phyloP scores from a whole-genome alignment of 169 alveolate genomes.

The Babesia bigemina region DNA sequence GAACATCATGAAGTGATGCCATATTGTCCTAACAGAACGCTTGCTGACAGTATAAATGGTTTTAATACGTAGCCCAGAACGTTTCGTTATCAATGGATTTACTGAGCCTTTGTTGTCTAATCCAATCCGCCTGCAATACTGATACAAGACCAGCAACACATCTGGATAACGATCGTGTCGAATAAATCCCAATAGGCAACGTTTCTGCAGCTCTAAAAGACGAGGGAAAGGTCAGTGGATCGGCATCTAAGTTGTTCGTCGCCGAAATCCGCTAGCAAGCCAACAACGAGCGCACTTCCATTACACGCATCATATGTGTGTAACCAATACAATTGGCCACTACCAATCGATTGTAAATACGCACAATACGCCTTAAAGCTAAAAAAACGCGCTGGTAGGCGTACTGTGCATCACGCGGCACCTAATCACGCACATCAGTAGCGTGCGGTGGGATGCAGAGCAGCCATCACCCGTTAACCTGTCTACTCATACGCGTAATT shows the following conservation, averaged over 20 bases:
- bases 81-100: too few species aligned
- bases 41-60: too few species aligned
- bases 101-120: too few species aligned
- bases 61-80: too few species aligned
- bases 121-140: too few species aligned
- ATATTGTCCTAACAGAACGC: not conserved
- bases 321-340: conserved; percentile 14
- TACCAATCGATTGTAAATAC: not conserved
- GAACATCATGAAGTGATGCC: conserved; percentile 25
- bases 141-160: too few species aligned
- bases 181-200: too few species aligned
- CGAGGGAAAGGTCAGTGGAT: too few species aligned
- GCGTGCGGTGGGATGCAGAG: conserved; percentile 34
- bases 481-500: not conserved
- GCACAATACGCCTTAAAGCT: not conserved
- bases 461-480: not conserved
- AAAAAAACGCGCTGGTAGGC: not conserved
- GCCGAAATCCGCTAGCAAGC: too few species aligned
- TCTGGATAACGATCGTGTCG: too few species aligned
- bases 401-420: conserved; percentile 28
- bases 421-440: conserved; percentile 2
- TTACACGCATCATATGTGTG: not conserved
- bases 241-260: too few species aligned
- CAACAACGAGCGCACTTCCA: not conserved
- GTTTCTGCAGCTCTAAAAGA: too few species aligned